Evolutionary conservation across 1,139 yeast species (phyloP), one percentile per base, ranked within the genome.

Genomic region (Taphrina wiesneri): DNA sequence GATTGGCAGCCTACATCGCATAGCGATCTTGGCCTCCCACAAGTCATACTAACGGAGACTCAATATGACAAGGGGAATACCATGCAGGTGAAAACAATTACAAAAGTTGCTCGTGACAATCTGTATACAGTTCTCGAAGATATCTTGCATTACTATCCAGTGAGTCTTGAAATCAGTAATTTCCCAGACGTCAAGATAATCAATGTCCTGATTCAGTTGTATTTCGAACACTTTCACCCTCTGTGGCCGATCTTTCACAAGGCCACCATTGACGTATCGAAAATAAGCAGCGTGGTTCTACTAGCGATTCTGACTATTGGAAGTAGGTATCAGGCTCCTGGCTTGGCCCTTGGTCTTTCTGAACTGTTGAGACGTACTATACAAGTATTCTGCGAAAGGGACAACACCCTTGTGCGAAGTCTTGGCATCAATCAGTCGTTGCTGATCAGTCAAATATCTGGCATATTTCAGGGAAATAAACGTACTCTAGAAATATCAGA

Each of bases 341-440:
- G 32, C 6, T 15, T 46, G 30, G 26, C 52, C n/a, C n/a, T 46
- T 11, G 52, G 28, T 9, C 30, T 46, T 28, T 25, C 28, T 11
- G 52, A 46, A 25, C n/a, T 46, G 52, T 9, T 46, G 30, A 21
- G 52, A 17, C 30, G 32, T 11, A 28, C 32, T 15, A 23, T 25
- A 25, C 52, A 25, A 46, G 52, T 23, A 19, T 21, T 28, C 11
- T 21, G 28, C 30, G 52, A 46, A 25, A 11, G 28, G 23, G 52
- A 46, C 52, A 46, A 46, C 21, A 25, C 30, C n/a, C 30, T 46
- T 13, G 52, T 46, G 13, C 52, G 52, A 19, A 46, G 30, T 46
- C 30, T 46, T 19, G 52, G 32, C n/a, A 15, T 21, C 30, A 46
- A 46, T 46, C 52, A 46, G 52, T 15, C 52, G 11, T 19, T 46